Conservation (phyloP, 148 eudicot genomes). For the Rhododendron molle region DNA sequence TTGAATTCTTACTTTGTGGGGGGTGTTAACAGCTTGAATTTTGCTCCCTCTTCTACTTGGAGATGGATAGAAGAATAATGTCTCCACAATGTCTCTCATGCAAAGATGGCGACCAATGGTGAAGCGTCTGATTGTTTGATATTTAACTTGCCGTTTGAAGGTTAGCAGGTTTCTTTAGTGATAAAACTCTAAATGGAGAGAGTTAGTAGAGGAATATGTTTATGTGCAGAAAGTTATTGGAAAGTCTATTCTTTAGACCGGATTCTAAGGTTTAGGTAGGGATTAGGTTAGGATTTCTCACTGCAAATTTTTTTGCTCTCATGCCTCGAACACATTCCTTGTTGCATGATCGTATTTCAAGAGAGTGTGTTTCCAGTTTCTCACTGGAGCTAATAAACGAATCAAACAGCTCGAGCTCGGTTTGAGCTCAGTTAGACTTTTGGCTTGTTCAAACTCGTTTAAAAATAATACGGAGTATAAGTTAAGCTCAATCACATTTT, state of each 20-base stretch:
- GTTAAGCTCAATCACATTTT: too few species aligned
- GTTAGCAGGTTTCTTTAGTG: neutral
- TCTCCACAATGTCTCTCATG: neutral
- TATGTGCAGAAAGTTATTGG: neutral
- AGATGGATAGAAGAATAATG: neutral
- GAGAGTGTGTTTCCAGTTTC: neutral
- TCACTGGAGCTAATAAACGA: neutral
- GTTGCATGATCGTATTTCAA: neutral
- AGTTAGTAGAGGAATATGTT: neutral
- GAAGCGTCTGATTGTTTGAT: neutral
- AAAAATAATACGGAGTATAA: too few species aligned
- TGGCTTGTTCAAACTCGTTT: too few species aligned
- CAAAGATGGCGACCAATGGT: constrained; percentile 5
- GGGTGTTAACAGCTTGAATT: neutral
- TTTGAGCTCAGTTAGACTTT: too few species aligned
- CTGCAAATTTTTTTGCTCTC: neutral
- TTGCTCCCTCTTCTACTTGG: neutral
- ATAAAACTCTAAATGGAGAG: neutral
- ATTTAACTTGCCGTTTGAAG: neutral
- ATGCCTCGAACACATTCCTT: neutral
- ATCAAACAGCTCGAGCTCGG: too few species aligned
- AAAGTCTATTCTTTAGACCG: neutral
- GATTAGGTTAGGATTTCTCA: neutral
- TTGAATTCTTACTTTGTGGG: neutral
- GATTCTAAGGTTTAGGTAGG: neutral